Conservation (phyloP, 1,139 yeast species). For the Sugiyamaella xylanicola region DNA sequence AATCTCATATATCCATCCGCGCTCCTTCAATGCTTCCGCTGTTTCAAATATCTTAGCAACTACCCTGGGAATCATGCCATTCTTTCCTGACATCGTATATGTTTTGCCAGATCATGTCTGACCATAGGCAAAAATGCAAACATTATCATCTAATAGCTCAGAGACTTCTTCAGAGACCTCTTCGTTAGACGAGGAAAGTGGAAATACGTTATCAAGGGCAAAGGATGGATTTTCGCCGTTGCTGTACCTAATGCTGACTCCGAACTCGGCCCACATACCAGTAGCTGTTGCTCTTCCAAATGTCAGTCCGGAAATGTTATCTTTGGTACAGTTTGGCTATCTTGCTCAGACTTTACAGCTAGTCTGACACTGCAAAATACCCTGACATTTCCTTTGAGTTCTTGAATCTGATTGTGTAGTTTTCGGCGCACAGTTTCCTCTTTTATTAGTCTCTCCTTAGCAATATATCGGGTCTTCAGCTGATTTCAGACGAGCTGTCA, state of each 20-base stretch:
- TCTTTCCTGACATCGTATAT: conserved; percentile 73
- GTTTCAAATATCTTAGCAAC: conserved; percentile 67
- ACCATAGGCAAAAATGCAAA: conserved; percentile 95
- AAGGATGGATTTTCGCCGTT: conserved; percentile 45
- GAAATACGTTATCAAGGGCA: conserved; percentile 79
- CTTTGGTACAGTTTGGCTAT: conserved; percentile 40
- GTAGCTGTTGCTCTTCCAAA: conserved; percentile 51
- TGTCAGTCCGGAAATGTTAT: conserved; percentile 56
- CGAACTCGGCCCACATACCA: conserved; percentile 32
- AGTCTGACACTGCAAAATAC: conserved; percentile 90
- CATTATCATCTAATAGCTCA: conserved; percentile 85
- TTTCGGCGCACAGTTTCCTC: conserved; percentile 63
- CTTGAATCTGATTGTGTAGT: conserved; percentile 77
- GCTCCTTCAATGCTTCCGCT: conserved; percentile 37
- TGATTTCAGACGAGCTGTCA: conserved; percentile 24
- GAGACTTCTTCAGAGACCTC: conserved; percentile 82
- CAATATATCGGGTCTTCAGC: conserved; percentile 33
- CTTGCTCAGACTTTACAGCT: conserved; percentile 35
- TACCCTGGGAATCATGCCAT: conserved; percentile 85
- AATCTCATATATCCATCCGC: conserved; percentile 68
- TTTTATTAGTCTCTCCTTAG: conserved; percentile 42
- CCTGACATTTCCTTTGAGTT: conserved; percentile 86
- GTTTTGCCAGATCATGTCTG: conserved; percentile 98
- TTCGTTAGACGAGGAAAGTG: conserved; percentile 53
- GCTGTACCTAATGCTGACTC: conserved; percentile 36